Evolutionary conservation across 2,329 filamentous ascomycete genomes (phyloP), one percentile per base, ranked within the genome.

Genomic region (Keithomyces neogunnii): DNA sequence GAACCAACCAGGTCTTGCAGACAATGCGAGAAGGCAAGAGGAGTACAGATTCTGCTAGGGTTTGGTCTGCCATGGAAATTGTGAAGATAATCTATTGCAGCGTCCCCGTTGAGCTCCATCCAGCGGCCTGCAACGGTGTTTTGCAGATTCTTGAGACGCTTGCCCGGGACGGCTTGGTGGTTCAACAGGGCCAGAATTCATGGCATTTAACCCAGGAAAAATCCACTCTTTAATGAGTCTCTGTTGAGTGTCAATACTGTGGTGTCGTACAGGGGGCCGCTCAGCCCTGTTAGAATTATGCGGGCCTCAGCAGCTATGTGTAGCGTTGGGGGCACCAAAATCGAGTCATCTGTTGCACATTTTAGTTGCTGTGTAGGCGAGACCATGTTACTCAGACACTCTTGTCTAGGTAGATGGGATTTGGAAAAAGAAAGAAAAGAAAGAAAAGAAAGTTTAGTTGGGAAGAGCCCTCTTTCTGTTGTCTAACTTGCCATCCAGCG

Each of bases 11-110:
- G 65, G 82, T 95, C 4, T 57, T 93, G 19, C 76, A 78, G 51
- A 81, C 85, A 0, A 65, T 95, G 58, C 69, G 69, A 42, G 71
- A 70, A 44, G n/a, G 38, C 26, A 63, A 62, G 61, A 63, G 66
- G 45, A 57, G 66, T 2, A 58, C 61, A 35, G 56, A 55, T 19
- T 45, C 51, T 19, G 53, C 45, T 29, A 53, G 69, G 52, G 65
- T 67, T 0, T 89, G 86, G 87, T 81, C 78, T 5, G 76, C 82
- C 7, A 85, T 89, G 78, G 88, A 92, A 53, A 74, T 97, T 56
- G 92, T 96, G n/a, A 88, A 86, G 67, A 73, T 87, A 33, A 89
- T 99, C 35, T 99, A 99, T 66, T 78, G 76, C 49, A 84, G 89
- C 60, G 84, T 95, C 28, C 85, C 88, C 0, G 82, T 87, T 64